phyloP scores from a whole-genome alignment of 2,329 filamentous ascomycete species.

The Lasiodiplodia sp. region DNA sequence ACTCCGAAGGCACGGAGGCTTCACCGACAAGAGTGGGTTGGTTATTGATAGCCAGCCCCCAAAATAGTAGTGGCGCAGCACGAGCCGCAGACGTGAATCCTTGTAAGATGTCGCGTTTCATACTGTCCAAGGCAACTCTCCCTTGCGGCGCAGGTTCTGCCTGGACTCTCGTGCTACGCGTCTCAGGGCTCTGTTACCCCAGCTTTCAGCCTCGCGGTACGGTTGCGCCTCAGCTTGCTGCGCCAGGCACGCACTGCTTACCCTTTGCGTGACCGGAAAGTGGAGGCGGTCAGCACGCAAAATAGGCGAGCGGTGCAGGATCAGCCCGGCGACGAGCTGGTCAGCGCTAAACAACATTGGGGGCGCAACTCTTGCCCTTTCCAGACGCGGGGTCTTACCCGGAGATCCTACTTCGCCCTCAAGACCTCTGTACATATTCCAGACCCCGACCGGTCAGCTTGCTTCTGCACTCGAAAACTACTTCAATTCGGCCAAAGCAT shows the following conservation, averaged over 20 bases:
- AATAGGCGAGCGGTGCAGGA: slow-evolving; percentile 16
- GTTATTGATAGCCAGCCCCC: neutral
- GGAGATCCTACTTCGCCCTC: neutral
- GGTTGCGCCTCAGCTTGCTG: neutral
- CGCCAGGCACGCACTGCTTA: slow-evolving; percentile 11
- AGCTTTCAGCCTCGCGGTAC: neutral
- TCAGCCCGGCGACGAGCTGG: neutral
- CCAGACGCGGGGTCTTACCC: slow-evolving; percentile 11
- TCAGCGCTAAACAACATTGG: neutral
- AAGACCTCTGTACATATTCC: neutral
- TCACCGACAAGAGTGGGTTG: neutral
- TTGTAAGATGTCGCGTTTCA: neutral
- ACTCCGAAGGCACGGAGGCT: neutral
- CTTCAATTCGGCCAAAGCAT: neutral
- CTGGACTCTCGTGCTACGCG: neutral
- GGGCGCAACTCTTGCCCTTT: neutral
- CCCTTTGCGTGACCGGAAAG: neutral
- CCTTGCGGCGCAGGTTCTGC: neutral
- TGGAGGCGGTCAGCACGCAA: slow-evolving; percentile 4
- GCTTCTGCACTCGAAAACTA: neutral
- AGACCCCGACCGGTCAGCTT: neutral
- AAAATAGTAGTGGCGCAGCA: neutral
- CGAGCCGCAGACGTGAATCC: neutral
- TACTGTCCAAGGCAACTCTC: neutral
- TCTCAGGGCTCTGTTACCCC: too few species aligned